Conservation (phyloP, 2,329 filamentous ascomycete species). For the Paramyrothecium sp. region DNA sequence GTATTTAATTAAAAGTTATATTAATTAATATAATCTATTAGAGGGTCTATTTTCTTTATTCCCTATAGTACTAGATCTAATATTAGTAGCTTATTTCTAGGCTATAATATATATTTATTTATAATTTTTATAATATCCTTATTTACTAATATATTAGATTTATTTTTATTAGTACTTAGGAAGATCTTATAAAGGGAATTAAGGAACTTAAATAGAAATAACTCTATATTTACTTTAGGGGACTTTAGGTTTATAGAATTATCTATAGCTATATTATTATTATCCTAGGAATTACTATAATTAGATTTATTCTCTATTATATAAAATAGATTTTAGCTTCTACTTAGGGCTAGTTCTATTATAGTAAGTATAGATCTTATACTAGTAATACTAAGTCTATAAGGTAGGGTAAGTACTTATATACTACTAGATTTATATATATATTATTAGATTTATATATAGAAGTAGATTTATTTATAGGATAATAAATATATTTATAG, state of each 20-base stretch:
- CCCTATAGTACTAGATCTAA: too few relatives aligned
- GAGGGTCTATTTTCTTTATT: too few relatives aligned
- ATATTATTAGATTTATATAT: background rate
- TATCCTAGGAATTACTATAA: background rate
- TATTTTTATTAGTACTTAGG: background rate
- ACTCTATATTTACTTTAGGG: background rate
- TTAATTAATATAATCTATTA: too few relatives aligned
- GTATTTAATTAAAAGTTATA: too few relatives aligned
- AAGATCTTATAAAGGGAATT: background rate
- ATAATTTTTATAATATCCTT: too few relatives aligned
- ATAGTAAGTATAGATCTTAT: too few relatives aligned
- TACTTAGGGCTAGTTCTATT: background rate
- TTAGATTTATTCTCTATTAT: background rate
- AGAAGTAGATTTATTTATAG: too few relatives aligned
- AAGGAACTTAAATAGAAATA: background rate
- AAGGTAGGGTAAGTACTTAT: too few relatives aligned
- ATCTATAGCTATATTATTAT: too few relatives aligned
- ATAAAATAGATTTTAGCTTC: background rate
- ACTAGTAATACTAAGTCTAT: conserved; percentile 11
- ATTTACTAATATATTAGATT: background rate
- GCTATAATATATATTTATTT: too few relatives aligned
- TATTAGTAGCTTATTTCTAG: too few relatives aligned
- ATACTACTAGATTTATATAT: background rate
- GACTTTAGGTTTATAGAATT: background rate
- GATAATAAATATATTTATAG: background rate